phyloP scores from a whole-genome alignment of 2,329 filamentous ascomycete species.

The Monosporascus sp. region DNA sequence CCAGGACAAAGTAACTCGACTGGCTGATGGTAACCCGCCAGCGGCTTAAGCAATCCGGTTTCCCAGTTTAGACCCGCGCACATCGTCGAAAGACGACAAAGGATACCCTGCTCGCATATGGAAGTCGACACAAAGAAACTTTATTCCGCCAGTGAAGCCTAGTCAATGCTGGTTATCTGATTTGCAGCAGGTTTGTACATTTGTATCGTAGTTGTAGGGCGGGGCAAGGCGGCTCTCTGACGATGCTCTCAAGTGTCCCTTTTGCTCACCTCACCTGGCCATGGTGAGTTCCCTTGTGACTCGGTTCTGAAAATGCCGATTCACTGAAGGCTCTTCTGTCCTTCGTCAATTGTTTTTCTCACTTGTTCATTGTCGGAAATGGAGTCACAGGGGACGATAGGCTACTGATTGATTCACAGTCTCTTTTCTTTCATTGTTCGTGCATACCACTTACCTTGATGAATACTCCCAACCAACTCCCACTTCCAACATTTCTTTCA shows the following conservation, averaged over 20 bases:
- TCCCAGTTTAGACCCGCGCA: constrained; percentile 14
- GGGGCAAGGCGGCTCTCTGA: background rate
- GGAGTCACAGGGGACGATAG: constrained; percentile 12
- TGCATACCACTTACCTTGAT: constrained; percentile 3
- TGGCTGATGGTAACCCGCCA: constrained; percentile 17
- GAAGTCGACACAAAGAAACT: constrained; percentile 15
- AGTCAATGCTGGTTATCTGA: background rate
- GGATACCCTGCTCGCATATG: constrained; percentile 11
- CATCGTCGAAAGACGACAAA: constrained; percentile 19
- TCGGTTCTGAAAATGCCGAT: constrained; percentile 2
- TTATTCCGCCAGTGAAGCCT: constrained; percentile 13
- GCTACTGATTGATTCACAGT: constrained; percentile 12
- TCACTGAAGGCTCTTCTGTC: background rate
- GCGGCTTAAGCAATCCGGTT: constrained; percentile 19
- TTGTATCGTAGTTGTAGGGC: background rate
- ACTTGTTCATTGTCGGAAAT: constrained; percentile 7
- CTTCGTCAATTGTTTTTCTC: constrained; percentile 6
- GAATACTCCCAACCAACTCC: constrained; percentile 2
- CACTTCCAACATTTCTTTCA: constrained; percentile 5
- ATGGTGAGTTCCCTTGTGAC: constrained; percentile 4
- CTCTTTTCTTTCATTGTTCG: constrained; percentile 12
- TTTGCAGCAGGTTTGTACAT: background rate
- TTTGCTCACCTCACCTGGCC: background rate
- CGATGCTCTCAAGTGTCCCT: background rate
- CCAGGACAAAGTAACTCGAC: constrained; percentile 17